Conservation (phyloP, 768 basidiomycete species). For the Termitomyces eurrhizus region DNA sequence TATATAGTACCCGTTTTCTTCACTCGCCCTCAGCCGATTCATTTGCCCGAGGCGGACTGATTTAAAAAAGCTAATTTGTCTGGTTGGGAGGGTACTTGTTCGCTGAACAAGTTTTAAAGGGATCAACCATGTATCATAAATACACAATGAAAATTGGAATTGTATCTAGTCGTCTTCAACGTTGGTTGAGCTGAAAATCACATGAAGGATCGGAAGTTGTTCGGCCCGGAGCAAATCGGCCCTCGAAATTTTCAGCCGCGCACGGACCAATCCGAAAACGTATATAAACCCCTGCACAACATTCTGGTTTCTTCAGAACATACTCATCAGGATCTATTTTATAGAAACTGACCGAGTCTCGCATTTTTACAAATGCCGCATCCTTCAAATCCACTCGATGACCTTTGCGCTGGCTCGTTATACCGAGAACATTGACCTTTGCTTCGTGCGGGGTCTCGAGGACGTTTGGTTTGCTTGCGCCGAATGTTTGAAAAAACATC, state of each 20-base stretch:
- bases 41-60: not conserved
- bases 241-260: slow-evolving; percentile 5
- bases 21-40: not conserved
- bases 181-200: no score
- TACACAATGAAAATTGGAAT: not conserved
- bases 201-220: not conserved
- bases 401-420: slow-evolving; percentile 21
- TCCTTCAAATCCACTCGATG: slow-evolving; percentile 26
- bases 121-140: not conserved
- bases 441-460: slow-evolving; percentile 18
- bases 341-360: slow-evolving; percentile 27
- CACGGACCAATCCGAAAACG: slow-evolving; percentile 7
- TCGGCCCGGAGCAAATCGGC: not conserved
- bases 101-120: no score
- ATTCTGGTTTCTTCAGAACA: slow-evolving; percentile 18
- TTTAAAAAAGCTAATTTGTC: not conserved
- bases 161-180: no score
- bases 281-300: slow-evolving; percentile 7
- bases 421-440: slow-evolving; percentile 21
- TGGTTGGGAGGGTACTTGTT: no score
- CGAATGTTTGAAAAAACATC: slow-evolving; percentile 8
- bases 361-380: slow-evolving; percentile 27
- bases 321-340: slow-evolving; percentile 28
- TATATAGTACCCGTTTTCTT: not conserved
- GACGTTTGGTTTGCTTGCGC: slow-evolving; percentile 19